These are phyloP conservation scores for Paraleonurus japonicus DNA, from an alignment of 257 asterid species.

Conservation along the genomic window DNA sequence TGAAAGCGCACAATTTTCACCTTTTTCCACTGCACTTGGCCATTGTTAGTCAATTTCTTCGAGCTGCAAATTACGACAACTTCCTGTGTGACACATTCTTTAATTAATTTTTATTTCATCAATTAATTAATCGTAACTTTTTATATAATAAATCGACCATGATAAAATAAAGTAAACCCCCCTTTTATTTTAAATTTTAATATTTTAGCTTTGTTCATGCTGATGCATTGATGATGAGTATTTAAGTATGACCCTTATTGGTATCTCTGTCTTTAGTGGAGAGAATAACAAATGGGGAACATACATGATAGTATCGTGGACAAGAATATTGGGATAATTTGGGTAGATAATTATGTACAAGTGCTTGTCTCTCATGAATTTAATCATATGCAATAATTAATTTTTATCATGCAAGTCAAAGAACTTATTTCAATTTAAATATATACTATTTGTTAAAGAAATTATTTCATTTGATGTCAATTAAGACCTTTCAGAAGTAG, in stretches of 20 bases:
- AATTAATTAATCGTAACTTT: conserved; percentile 6
- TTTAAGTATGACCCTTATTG: neutral
- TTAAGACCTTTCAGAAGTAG: neutral
- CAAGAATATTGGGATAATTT: conserved; percentile 26
- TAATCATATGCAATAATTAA: conserved; percentile 21
- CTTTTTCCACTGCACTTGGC: conserved; percentile 25
- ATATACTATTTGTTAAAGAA: too few relatives aligned
- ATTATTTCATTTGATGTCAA: too few relatives aligned
- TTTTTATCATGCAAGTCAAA: conserved; percentile 18
- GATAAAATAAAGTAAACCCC: neutral
- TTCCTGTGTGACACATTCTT: conserved; percentile 15
- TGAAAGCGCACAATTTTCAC: conserved; percentile 30
- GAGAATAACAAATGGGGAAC: conserved; percentile 32
- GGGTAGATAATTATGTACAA: conserved; percentile 8
- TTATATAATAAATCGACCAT: conserved; percentile 6
- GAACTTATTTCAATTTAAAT: conserved; percentile 6
- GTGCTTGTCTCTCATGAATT: conserved; percentile 20
- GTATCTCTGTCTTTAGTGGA: conserved; percentile 19
- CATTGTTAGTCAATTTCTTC: conserved; percentile 9
- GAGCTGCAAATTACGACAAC: conserved; percentile 3
- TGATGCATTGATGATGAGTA: conserved; percentile 37
- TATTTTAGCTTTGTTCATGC: conserved; percentile 24
- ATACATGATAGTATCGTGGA: conserved; percentile 24
- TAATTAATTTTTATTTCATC: neutral
- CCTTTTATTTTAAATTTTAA: neutral